These are phyloP conservation scores for Spizellomyces punctatus DNA, from an alignment of 192 early-diverging fungal genomes.

Conservation along the genomic window DNA sequence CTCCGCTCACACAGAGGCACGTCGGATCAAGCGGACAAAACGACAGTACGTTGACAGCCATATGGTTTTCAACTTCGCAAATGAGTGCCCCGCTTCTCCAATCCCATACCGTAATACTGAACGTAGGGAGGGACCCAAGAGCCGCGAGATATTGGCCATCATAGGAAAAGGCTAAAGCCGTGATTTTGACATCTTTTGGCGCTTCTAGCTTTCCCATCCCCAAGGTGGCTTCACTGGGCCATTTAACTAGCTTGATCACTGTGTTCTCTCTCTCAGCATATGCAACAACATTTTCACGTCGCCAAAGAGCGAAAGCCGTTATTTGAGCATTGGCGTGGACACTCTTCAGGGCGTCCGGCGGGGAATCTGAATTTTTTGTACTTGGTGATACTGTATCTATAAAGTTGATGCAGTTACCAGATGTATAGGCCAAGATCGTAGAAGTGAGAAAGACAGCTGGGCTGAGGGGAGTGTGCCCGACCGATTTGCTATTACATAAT, in stretches of 20 bases:
- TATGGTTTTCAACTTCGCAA: constrained; percentile 23
- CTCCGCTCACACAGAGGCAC: constrained; percentile 46
- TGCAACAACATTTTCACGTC: constrained; percentile 45
- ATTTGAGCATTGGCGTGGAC: constrained; percentile 40
- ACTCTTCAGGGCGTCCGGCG: constrained; percentile 12
- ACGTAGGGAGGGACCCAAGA: constrained; percentile 48
- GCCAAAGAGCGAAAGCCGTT: constrained; percentile 46
- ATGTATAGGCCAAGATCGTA: constrained; percentile 44
- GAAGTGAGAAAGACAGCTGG: constrained; percentile 34
- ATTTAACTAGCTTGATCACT: constrained; percentile 48
- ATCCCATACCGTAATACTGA: constrained; percentile 51
- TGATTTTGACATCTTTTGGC: constrained; percentile 35
- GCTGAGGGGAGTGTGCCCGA: constrained; percentile 41
- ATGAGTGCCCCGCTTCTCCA: constrained; percentile 45
- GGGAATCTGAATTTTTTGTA: neutral
- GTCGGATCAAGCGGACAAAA: constrained; percentile 54
- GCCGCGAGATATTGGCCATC: constrained; percentile 55
- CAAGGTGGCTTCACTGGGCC: constrained; percentile 35
- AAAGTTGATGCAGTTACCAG: constrained; percentile 53
- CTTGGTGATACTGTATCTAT: constrained; percentile 16
- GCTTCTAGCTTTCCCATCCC: constrained; percentile 18
- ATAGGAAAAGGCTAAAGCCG: constrained; percentile 43
- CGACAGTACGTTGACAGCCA: constrained; percentile 37
- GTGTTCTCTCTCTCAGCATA: constrained; percentile 45
- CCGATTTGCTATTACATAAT: constrained; percentile 39